These are phyloP conservation scores for Parascedosporium putredinis DNA, from an alignment of 2,329 filamentous ascomycete genomes.

Conservation along the genomic window DNA sequence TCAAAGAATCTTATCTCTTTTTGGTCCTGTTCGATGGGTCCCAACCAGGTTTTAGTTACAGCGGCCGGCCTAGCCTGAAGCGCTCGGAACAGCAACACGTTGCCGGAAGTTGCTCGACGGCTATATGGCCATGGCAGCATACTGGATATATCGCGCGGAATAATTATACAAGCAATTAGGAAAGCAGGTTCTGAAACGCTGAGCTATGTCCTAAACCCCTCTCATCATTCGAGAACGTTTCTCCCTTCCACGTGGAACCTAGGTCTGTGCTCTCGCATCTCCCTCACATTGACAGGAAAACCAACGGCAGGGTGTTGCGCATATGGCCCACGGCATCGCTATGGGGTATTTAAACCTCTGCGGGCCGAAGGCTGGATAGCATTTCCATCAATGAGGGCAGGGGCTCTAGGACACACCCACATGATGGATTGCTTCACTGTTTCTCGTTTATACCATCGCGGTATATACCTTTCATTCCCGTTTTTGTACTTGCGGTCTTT, in stretches of 20 bases:
- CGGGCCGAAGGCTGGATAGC: too few species aligned
- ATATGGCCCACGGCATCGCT: too few species aligned
- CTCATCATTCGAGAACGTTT: slow-evolving; percentile 6
- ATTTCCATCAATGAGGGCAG: too few species aligned
- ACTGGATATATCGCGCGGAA: too few species aligned
- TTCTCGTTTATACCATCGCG: not conserved
- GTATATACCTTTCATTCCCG: not conserved
- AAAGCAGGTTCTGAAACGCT: slow-evolving; percentile 3
- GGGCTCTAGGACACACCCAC: too few species aligned
- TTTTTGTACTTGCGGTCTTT: too few species aligned
- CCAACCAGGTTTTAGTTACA: not conserved
- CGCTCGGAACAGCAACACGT: not conserved
- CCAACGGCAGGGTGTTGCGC: too few species aligned
- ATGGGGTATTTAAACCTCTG: too few species aligned
- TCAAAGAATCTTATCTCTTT: too few species aligned
- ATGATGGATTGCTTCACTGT: too few species aligned
- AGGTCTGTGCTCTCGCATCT: slow-evolving; percentile 3
- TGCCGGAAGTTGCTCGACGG: not conserved
- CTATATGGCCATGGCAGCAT: too few species aligned
- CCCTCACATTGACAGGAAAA: not conserved
- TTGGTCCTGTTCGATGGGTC: too few species aligned
- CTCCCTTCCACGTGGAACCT: not conserved
- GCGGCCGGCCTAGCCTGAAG: not conserved
- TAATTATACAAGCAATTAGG: slow-evolving; percentile 1
- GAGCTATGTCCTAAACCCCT: not conserved